phyloP scores from a whole-genome alignment of 176 grass and related monocot species.

The Carex parvula region DNA sequence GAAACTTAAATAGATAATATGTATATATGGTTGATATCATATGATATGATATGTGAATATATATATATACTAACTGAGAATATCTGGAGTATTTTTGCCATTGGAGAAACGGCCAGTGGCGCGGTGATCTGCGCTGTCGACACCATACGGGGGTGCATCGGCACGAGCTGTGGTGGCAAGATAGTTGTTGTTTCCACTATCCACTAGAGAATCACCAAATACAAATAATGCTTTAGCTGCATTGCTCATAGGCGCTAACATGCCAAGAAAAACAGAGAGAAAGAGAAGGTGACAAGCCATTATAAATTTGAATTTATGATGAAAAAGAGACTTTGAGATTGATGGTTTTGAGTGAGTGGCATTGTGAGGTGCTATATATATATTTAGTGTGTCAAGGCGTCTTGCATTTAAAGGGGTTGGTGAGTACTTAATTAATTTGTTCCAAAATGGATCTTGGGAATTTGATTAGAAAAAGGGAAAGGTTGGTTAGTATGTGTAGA shows the following conservation, averaged over 20 bases:
- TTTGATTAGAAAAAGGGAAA: background rate
- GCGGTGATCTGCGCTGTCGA: constrained; percentile 60
- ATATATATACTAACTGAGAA: constrained; percentile 57
- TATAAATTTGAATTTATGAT: background rate
- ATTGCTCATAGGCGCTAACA: background rate
- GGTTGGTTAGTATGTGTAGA: background rate
- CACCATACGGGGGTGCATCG: constrained; percentile 75
- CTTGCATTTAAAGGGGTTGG: constrained; percentile 19
- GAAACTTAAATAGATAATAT: background rate
- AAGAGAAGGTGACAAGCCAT: constrained; percentile 30
- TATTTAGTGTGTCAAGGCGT: constrained; percentile 4
- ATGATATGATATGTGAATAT: background rate
- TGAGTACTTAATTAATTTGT: background rate
- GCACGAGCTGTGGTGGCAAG: constrained; percentile 59
- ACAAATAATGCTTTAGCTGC: constrained; percentile 88
- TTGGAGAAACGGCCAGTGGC: constrained; percentile 75
- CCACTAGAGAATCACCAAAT: constrained; percentile 93
- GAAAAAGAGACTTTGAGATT: background rate
- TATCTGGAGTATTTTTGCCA: constrained; percentile 74
- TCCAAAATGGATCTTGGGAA: background rate
- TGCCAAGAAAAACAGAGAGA: constrained; percentile 10
- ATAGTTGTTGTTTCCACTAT: constrained; percentile 96
- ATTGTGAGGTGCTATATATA: background rate
- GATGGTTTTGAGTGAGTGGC: background rate
- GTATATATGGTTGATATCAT: background rate